Base-by-base conservation (phyloP, 139 green algal genomes). In the Tetraselmis chui region DNA sequence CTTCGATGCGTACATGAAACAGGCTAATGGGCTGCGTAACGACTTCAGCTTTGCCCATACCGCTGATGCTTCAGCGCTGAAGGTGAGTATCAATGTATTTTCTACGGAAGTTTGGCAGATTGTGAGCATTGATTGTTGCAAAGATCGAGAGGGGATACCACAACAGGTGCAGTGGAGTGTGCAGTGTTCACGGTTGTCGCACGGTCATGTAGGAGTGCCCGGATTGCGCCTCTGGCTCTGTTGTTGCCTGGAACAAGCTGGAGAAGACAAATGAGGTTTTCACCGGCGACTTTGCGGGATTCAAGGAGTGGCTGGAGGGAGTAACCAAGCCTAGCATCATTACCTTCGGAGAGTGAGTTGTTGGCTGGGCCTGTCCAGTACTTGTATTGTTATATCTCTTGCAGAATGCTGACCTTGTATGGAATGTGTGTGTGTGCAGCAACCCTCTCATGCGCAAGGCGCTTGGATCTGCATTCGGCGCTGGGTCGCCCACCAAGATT, bases 181-280 rank as follows among this genome's bases (percentile, higher is more conserved):
- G n/a, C n/a, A n/a, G n/a, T n/a, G n/a, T n/a, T n/a, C n/a, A n/a
- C n/a, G n/a, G n/a, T n/a, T n/a, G n/a, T n/a, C n/a, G n/a, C n/a
- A n/a, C n/a, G n/a, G n/a, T n/a, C n/a, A n/a, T n/a, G n/a, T n/a
- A 79, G 76, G 29, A 79, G 5, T 79, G 76, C 76, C 76, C 45
- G 18, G 45, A 67, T 18, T 67, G 45, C 45, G 45, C 18, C 45
- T 67, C 45, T 67, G 45, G 45, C 5, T 67, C 45, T 67, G 45
- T 67, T 5, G 45, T 67, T 5, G 45, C 45, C 45, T 67, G 45
- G 45, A 67, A 67, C 45, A 67, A 79, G 29, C 76, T 79, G 76
- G 29, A 31, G 29, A 79, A 31, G 29, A 27, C 76, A 5, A 45
- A 5, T 18, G 29, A 5, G 5, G 29, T 45, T 79, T 79, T 79